Evolutionary conservation across 805 yeast genomes (phyloP).

Genomic region (Wickerhamomyces bisporus): DNA sequence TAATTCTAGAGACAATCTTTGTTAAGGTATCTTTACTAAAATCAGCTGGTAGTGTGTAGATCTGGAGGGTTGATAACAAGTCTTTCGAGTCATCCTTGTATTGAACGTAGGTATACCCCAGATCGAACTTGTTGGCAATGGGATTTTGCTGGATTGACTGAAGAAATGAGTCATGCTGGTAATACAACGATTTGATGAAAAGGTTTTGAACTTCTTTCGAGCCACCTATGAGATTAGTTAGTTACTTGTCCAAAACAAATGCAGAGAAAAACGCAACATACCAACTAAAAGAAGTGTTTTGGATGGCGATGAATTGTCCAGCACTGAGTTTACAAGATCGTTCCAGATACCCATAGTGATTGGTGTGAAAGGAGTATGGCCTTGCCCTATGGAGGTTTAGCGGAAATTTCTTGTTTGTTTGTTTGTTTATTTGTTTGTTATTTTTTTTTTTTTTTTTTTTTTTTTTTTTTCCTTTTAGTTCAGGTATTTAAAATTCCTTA

Average conservation of each 20-base stretch:
- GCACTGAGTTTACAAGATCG: slow-evolving; percentile 8
- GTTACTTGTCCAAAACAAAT: neutral
- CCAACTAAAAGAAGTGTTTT: slow-evolving; percentile 8
- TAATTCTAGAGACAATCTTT: neutral
- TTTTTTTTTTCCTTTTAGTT: no score
- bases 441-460: no score
- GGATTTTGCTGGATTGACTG: slow-evolving; percentile 1
- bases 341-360: slow-evolving; percentile 19
- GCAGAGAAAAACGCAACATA: slow-evolving; percentile 1
- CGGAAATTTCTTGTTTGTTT: no score
- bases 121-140: slow-evolving; percentile 11
- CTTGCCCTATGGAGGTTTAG: neutral
- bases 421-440: no score
- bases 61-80: slow-evolving; percentile 13
- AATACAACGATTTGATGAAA: slow-evolving; percentile 10
- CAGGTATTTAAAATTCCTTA: no score
- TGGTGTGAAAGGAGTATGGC: no score
- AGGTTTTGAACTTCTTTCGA: slow-evolving; percentile 10
- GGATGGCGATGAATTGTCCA: neutral
- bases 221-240: slow-evolving; percentile 10
- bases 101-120: slow-evolving; percentile 18
- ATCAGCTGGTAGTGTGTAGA: slow-evolving; percentile 13
- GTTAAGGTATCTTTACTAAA: neutral
- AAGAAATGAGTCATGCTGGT: slow-evolving; percentile 5
- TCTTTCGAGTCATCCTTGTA: slow-evolving; percentile 13